A percentile compares a stretch with the other conserved stretches of the same genome.
Evolutionary conservation across 2,329 filamentous ascomycete genomes (phyloP).

Genomic region (Fusarium palustre): DNA sequence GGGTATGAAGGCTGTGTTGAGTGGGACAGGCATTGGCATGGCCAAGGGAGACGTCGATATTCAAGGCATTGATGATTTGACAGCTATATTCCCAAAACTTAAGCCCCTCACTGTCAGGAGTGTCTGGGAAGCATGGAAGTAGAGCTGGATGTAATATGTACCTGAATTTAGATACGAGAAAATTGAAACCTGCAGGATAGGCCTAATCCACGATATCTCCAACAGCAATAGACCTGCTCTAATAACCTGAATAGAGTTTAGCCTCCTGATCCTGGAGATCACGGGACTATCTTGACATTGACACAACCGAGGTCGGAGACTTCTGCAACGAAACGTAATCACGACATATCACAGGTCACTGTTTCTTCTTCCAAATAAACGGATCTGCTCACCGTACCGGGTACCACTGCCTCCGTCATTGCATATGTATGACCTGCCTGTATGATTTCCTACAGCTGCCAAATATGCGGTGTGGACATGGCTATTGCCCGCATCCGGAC

Average conservation of each 20-base stretch:
- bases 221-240: background rate
- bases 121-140: constrained; percentile 2
- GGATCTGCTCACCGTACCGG: accelerated
- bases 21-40: background rate
- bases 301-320: too few relatives aligned
- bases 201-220: too few relatives aligned
- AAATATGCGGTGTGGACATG: constrained; percentile 17
- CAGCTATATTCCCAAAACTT: background rate
- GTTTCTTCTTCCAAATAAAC: accelerated
- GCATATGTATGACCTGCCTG: background rate
- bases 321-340: too few relatives aligned
- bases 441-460: background rate
- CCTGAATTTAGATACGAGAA: background rate
- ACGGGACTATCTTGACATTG: background rate
- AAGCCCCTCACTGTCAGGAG: background rate
- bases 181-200: too few relatives aligned
- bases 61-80: accelerated
- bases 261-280: background rate
- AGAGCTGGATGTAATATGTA: background rate
- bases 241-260: background rate
- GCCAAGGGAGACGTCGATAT: background rate
- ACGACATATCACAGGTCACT: too few relatives aligned
- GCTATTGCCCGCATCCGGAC: constrained; percentile 17
- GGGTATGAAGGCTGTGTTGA: background rate
- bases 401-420: accelerated